A percentile compares a stretch with the other conserved stretches of the same genome.
Conservation (phyloP, 2,329 filamentous ascomycete genomes). For the Colletotrichum sp. region DNA sequence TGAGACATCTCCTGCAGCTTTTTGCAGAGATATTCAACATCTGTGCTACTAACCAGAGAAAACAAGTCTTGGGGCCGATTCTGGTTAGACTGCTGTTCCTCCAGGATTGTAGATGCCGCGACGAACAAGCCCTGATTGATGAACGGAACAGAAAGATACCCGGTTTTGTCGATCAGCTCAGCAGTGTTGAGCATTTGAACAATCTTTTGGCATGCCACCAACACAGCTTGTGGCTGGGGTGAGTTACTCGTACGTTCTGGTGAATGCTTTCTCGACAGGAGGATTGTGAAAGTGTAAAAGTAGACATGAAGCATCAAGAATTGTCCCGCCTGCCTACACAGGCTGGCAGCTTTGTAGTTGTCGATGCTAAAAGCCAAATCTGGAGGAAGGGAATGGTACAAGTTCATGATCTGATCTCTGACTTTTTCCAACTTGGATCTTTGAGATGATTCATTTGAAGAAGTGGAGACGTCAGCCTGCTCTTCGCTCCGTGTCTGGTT, state of each 20-base stretch:
- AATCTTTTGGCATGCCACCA: not conserved
- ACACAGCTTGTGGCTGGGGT: not conserved
- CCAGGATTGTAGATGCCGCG: not conserved
- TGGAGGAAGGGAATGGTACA: not conserved
- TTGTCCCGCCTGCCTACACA: not conserved
- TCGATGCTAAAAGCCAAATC: not conserved
- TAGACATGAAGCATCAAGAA: not conserved
- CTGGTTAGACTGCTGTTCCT: not conserved
- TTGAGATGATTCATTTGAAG: not conserved
- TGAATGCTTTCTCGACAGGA: not conserved
- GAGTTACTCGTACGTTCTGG: too few species aligned
- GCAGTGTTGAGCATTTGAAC: not conserved
- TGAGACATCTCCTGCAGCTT: not conserved
- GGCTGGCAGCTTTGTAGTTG: not conserved
- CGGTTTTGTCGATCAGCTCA: not conserved
- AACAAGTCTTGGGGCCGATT: not conserved
- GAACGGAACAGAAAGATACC: not conserved
- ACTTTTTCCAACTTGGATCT: not conserved
- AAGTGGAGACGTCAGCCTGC: accelerated
- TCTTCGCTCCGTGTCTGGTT: not conserved
- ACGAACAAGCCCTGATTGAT: not conserved
- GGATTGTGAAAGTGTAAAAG: not conserved
- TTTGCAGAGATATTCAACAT: not conserved
- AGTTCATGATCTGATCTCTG: not conserved
- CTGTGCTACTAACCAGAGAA: not conserved